Base-by-base conservation (phyloP, 2,329 filamentous ascomycete genomes). In the Arthrobotrys conoides region DNA sequence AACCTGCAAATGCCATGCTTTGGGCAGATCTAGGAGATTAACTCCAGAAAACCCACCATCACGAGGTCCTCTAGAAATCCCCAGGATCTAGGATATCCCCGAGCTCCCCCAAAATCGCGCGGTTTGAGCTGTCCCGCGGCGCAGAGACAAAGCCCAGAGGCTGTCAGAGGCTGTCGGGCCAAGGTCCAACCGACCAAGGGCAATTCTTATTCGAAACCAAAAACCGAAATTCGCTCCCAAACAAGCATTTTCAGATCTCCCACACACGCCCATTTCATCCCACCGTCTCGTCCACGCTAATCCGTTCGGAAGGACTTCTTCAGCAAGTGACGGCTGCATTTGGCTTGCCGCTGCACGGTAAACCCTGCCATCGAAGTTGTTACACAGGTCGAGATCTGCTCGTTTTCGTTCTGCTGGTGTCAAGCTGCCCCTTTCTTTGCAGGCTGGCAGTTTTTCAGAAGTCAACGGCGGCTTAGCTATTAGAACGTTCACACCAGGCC, bases 291-390 rank as follows among this genome's bases (percentile, higher is more conserved):
- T 48, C 72, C 72, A 76, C 72, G 72, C 72, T 76, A 76, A 76
- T 76, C 72, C 72, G 66, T 76, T 76, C 72, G 72, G 66, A 76
- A 76, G 70, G 70, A 65, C 65, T 68, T 20, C 65, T 61, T 61
- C 55, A 75, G 36, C 49, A 51, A 48, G 57, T 68, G 51, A 27
- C 71, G 59, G 71, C 72, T 76, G 72, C 72, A 70, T 72, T 65
- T 66, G 51, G 46, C 72, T 46, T 49, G 51, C 38, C 59, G 59
- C 51, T 67, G 59, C 59, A 61, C 55, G 55, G 55, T 57, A 41
- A 67, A 67, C 71, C 71, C 65, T 76, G 72, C 65, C 41, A 27
- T 61, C 36, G 55, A 61, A 61, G 55, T 24, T 44, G 72, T 76
- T 76, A 76, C 72, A 76, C 65, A 65, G 20, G 44, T 36, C 20